Evolutionary conservation across 345 rosid genomes (phyloP).

Genomic region (Pseudoturritis turrita): DNA sequence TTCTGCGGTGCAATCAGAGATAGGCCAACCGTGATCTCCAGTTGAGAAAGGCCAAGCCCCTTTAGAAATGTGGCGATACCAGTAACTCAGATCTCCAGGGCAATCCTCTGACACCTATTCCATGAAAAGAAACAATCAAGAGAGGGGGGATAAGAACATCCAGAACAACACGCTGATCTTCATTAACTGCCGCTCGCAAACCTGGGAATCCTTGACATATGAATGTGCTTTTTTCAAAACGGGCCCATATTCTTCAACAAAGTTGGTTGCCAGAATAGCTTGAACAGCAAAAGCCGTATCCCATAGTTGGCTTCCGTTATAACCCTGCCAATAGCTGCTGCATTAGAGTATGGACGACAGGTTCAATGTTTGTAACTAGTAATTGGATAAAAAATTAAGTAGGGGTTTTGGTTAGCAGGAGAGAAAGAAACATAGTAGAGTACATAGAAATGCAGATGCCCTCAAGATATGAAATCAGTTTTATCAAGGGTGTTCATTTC

Average conservation of each 20-base stretch:
- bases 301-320: constrained; percentile 98
- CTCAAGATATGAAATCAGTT: background rate
- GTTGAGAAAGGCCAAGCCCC: constrained; percentile 99
- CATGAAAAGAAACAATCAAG: constrained; percentile 8
- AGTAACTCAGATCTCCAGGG: constrained; percentile 69
- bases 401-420: background rate
- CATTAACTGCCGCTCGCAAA: constrained; percentile 7
- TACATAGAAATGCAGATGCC: background rate
- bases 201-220: constrained; percentile 76
- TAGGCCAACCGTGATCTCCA: constrained; percentile 97
- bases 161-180: constrained; percentile 8
- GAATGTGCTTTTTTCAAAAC: constrained; percentile 65
- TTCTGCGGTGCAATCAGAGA: constrained; percentile 94
- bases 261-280: constrained; percentile 73
- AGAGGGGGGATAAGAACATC: background rate
- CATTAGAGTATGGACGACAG: constrained; percentile 24
- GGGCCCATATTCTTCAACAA: constrained; percentile 64
- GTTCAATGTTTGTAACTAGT: constrained; percentile 8
- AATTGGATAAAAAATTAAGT: background rate
- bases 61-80: constrained; percentile 98
- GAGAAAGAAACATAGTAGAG: background rate
- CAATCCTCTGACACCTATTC: constrained; percentile 76
- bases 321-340: constrained; percentile 62
- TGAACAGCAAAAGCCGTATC: constrained; percentile 84
- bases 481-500: constrained; percentile 13